Evolutionary conservation across 73 alveolate species (phyloP), one percentile per base, ranked within the genome.

Genomic region (Paramecium caudatum): DNA sequence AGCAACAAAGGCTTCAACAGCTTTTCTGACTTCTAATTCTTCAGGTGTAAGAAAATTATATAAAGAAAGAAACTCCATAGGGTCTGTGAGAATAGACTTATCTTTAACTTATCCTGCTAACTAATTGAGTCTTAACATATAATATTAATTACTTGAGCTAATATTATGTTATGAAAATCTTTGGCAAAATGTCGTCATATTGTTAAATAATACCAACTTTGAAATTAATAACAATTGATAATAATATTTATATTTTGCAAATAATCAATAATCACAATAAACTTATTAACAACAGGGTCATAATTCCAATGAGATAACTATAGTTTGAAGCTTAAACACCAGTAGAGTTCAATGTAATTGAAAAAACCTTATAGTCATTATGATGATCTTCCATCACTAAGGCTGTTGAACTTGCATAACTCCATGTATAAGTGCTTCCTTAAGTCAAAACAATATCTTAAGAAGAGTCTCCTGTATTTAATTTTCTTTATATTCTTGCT

Each of bases 101-200:
- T 74, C 68, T 21, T n/a, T 16, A 9, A 74, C 88, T 25, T 74
- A 74, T 7, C 69, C 62, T 27, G 88, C 62, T 45, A 74, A 45
- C 43, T 17, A 45, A 43, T 74, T 45, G 17, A 74, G 27, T 74
- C 88, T 74, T 45, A 27, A 10, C 88, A 74, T 74, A 30, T 41
- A 41, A 41, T 68, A 68, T 13, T 68, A 68, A 34, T 37, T 10
- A 32, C 21, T 6, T 0, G 8, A 34, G 19, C 47, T 13, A 37
- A 68, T 37, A 36, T 74, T n/a, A 36, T 16, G 21, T 74, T 45
- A 17, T 68, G 34, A 16, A 34, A 32, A 68, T 32, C 47, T 68
- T 30, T 43, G 19, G 50, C 25, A 74, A 74, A 39, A 74, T 74
- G 88, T 74, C 88, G 88, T 74, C 88, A 74, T 74, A 34, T 32